Evolutionary conservation across 495 filamentous ascomycete species (phyloP), one percentile per base, ranked within the genome.

Genomic region (Penicillium steckii): DNA sequence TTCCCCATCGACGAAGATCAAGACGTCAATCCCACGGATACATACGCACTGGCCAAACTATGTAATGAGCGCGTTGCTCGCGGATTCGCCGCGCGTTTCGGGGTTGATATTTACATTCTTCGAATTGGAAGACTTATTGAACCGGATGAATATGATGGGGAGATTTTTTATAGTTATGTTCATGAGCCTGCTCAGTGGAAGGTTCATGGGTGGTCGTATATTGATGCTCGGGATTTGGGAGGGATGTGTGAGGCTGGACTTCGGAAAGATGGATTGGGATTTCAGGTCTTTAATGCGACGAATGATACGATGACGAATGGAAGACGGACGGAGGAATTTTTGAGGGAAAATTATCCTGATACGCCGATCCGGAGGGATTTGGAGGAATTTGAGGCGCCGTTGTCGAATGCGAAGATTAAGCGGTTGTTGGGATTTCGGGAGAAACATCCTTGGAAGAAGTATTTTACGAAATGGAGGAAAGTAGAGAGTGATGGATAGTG

Each of bases 261-360:
- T 33, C 26, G 30, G 48, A 58, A 44, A 18, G 62, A 60, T 51
- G 79, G 75, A n/a, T 52, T 83, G 25, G 81, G 79, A 1, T 83
- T 79, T 44, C 78, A 83, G 54, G 62, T 83, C 0, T 83, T 85
- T 63, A 85, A 84, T 62, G 80, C 79, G 17, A 81, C 77, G 3
- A 85, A 83, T 56, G 72, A 80, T 60, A 73, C 71, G 0, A 82
- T 80, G 32, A 81, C 79, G 8, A 62, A 57, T 43, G 10, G 44
- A 3, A 49, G 9, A n/a, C 44, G 24, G 3, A 60, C 58, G 22
- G 43, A 48, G 50, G 65, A 68, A 32, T 71, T 79, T 26, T 76
- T 80, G 26, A 60, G 53, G 48, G 52, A 75, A 48, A 50, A 56
- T 10, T 71, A 57, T 53, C 79, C 77, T 7, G 56, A 69, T 32